These are phyloP conservation scores for Begonia masoniana DNA, from an alignment of 306 rosid species.

Conservation along the genomic window DNA sequence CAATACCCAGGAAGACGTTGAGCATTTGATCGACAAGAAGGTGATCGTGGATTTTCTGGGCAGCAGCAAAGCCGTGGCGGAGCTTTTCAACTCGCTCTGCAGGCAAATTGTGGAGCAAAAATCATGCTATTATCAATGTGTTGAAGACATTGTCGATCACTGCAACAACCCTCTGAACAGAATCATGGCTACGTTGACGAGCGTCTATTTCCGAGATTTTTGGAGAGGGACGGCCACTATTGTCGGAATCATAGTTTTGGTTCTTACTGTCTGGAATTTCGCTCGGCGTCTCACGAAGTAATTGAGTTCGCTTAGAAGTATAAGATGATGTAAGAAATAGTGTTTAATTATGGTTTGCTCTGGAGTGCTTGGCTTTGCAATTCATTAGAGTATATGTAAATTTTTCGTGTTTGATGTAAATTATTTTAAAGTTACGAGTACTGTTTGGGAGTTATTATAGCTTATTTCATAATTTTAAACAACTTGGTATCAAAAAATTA, in stretches of 20 bases:
- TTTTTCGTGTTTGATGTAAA: too few species aligned
- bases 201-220: conserved; percentile 42
- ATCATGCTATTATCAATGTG: conserved; percentile 14
- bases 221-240: conserved; percentile 58
- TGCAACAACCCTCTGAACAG: conserved; percentile 27
- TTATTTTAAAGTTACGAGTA: too few species aligned
- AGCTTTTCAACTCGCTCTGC: conserved; percentile 15
- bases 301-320: neutral
- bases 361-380: neutral
- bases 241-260: conserved; percentile 24
- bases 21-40: conserved; percentile 27
- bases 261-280: conserved; percentile 18
- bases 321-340: too few species aligned
- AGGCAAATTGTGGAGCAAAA: conserved; percentile 17
- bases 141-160: conserved; percentile 15
- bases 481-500: too few species aligned
- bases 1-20: conserved; percentile 32
- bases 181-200: conserved; percentile 25
- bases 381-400: too few species aligned
- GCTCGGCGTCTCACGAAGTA: conserved; percentile 1
- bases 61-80: conserved; percentile 1
- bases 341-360: neutral
- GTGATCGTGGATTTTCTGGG: conserved; percentile 10
- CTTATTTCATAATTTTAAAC: too few species aligned
- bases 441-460: too few species aligned